Percentiles rank a stretch among this genome's conserved stretches.
Conservation (phyloP, 2,329 filamentous ascomycete genomes). For the Dichotomopilus funicola region DNA sequence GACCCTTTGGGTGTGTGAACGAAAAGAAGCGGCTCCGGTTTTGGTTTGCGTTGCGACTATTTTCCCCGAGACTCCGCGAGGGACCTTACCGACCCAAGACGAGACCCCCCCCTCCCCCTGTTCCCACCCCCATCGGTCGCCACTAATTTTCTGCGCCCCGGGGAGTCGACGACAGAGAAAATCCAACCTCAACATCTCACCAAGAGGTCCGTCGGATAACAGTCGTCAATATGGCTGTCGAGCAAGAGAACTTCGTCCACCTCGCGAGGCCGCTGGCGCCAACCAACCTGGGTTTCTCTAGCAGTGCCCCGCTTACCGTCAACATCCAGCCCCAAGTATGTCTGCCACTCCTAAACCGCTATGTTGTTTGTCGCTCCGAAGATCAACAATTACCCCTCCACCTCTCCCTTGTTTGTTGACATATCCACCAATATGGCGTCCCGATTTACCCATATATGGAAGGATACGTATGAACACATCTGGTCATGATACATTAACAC, state of each 20-base stretch:
- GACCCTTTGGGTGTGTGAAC: slow-evolving; percentile 18
- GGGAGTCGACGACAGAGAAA: neutral
- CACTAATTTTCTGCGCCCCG: slow-evolving; percentile 19
- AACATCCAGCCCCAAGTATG: slow-evolving; percentile 91
- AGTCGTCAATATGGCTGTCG: slow-evolving; percentile 65
- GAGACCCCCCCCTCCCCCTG: slow-evolving; percentile 14
- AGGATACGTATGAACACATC: too few relatives aligned
- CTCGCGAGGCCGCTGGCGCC: slow-evolving; percentile 88
- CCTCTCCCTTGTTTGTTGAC: neutral
- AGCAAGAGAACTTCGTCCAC: slow-evolving; percentile 84
- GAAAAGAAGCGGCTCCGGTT: slow-evolving; percentile 21
- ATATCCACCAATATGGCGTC: too few relatives aligned
- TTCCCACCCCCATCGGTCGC: slow-evolving; percentile 15
- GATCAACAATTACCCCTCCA: slow-evolving; percentile 2
- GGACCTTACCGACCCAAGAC: too few relatives aligned
- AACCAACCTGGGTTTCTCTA: slow-evolving; percentile 68
- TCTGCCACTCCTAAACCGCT: slow-evolving; percentile 8
- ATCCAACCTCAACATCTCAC: slow-evolving; percentile 11
- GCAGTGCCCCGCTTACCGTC: slow-evolving; percentile 86
- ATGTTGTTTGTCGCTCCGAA: neutral
- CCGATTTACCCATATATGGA: too few relatives aligned
- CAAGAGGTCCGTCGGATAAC: slow-evolving; percentile 17
- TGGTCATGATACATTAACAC: neutral
- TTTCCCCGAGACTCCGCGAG: slow-evolving; percentile 17
- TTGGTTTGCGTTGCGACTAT: slow-evolving; percentile 11